Evolutionary conservation across 2,329 filamentous ascomycete genomes (phyloP).

Genomic region (Paecilomyces variotii): DNA sequence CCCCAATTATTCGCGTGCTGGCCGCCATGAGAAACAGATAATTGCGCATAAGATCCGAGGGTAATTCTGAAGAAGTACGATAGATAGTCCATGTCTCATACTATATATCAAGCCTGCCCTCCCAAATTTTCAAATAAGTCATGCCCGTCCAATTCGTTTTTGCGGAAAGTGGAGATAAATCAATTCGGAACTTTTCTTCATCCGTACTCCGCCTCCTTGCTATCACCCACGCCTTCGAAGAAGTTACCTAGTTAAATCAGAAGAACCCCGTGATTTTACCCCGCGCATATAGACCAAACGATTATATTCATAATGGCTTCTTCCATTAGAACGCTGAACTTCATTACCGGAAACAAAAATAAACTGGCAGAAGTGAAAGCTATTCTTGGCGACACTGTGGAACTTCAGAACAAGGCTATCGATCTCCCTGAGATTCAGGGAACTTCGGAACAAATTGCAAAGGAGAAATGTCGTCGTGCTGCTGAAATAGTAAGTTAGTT

Average conservation of each 20-base stretch:
- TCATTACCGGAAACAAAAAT: constrained; percentile 94
- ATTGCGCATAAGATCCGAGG: no score
- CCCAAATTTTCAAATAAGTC: no score
- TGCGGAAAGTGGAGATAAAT: neutral
- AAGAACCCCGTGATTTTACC: no score
- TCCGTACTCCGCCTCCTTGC: neutral
- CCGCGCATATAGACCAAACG: neutral
- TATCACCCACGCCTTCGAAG: neutral
- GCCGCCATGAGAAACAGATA: no score
- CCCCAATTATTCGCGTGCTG: no score
- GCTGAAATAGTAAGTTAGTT: constrained; percentile 59
- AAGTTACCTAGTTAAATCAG: no score
- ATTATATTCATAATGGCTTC: no score
- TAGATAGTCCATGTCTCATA: no score
- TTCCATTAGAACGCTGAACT: constrained; percentile 58
- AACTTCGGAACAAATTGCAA: constrained; percentile 81
- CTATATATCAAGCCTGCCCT: no score
- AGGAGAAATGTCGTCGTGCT: constrained; percentile 76
- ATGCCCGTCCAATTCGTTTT: neutral
- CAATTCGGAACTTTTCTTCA: neutral
- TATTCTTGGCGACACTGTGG: constrained; percentile 67
- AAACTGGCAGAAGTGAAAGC: constrained; percentile 85
- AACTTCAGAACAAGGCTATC: constrained; percentile 64
- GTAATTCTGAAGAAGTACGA: no score
- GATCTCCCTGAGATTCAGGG: constrained; percentile 90